These are phyloP conservation scores for Astrephomene gubernaculifera DNA, from an alignment of 139 green algal species.

Conservation along the genomic window DNA sequence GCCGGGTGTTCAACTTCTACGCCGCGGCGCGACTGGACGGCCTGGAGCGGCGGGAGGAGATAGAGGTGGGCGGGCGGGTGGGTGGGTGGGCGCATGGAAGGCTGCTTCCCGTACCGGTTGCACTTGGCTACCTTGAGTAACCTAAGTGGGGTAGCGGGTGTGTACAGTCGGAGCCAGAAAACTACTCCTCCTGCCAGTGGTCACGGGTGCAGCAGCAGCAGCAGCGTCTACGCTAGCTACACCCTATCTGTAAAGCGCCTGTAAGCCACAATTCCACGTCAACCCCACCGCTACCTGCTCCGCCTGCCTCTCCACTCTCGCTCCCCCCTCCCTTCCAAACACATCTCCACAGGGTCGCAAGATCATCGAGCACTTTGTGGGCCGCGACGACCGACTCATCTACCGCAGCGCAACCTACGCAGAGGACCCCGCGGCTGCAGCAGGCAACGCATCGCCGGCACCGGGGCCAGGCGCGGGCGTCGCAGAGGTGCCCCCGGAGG, in stretches of 20 bases:
- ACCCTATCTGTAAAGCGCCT: too few species aligned
- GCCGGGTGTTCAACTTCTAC: constrained; percentile 73
- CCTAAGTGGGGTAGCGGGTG: too few species aligned
- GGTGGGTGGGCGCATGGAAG: background rate
- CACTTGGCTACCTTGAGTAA: too few species aligned
- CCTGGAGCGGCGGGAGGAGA: constrained; percentile 62
- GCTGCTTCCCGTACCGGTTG: too few species aligned
- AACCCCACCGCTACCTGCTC: too few species aligned
- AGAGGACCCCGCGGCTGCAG: constrained; percentile 17
- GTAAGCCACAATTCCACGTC: too few species aligned
- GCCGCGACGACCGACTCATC: constrained; percentile 79
- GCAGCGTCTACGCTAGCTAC: too few species aligned
- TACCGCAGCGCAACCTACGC: constrained; percentile 81
- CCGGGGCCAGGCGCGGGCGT: background rate
- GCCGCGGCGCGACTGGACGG: constrained; percentile 75
- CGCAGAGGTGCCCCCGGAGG: background rate
- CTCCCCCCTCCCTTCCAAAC: background rate
- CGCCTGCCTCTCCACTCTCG: background rate
- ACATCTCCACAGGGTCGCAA: constrained; percentile 54
- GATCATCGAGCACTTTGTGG: constrained; percentile 71
- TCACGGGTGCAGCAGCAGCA: too few species aligned
- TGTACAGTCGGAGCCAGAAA: too few species aligned
- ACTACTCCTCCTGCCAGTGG: too few species aligned
- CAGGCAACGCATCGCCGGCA: too few species aligned
- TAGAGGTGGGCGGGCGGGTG: constrained; percentile 18